Evolutionary conservation across 106 monocot species (phyloP), one percentile per base, ranked within the genome.

Genomic region (Dendrobium huoshanense): DNA sequence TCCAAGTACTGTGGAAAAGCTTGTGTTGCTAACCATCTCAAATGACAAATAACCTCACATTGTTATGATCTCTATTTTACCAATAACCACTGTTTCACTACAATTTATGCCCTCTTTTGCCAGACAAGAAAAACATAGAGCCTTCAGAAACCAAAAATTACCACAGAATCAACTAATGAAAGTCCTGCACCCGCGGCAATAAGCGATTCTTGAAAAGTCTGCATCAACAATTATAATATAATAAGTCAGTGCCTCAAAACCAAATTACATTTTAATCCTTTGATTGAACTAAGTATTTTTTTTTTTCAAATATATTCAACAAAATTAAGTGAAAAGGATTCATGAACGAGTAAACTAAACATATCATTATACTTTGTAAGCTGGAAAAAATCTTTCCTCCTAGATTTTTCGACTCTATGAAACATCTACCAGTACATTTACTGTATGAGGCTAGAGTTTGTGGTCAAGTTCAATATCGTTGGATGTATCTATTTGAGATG

Each of bases 141-240:
- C 4, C n/a, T 74, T 64, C 16, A 74, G 20, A 31, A 74, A 43
- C 74, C 74, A 74, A 74, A 43, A 74, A 5, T 43, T 92, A 94
- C 97, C 88, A 97, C 94, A 45, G 87, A 77, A 88, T 97, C 97
- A 73, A 97, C 85, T 82, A 97, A 87, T 64, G 86, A 83, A 54
- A 94, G 75, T 73, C 97, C 97, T 73, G 94, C 97, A 81, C 97
- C 97, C 81, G 97, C 97, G 40, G 97, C 94, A 70, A 87, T 43
- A 80, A 94, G 89, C 55, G 94, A 94, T 80, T 92, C 97, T 86
- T 91, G 87, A 82, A 97, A 97, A 43, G 97, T 97, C 97, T 96
- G 92, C 86, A 87, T 31, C 33, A 83, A 78, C 17, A 41, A 42
- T 25, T 44, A 67, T 9, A 83, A 13, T 40, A 42, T 43, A 81